phyloP scores from a whole-genome alignment of 306 rosid species.

The Fragaria vesca region DNA sequence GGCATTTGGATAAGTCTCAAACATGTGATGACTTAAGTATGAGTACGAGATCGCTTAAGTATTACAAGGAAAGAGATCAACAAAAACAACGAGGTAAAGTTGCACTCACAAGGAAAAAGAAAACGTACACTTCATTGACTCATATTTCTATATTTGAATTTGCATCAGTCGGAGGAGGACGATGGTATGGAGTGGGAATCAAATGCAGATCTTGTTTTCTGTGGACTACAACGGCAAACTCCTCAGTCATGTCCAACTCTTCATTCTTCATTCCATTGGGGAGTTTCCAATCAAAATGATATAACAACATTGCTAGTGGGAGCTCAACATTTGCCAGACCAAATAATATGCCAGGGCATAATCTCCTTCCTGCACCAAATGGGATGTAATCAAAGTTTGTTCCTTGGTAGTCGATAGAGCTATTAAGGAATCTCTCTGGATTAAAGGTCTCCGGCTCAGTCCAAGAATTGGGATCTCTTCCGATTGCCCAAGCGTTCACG shows the following conservation, averaged over 20 bases:
- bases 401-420: slow-evolving; percentile 2
- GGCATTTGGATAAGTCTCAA: not conserved
- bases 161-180: not conserved
- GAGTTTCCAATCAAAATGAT: slow-evolving; percentile 28
- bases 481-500: slow-evolving; percentile 20
- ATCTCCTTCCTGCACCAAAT: slow-evolving; percentile 23
- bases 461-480: slow-evolving; percentile 15
- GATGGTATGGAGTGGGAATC: slow-evolving; percentile 10
- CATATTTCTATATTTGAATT: not conserved
- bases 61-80: too few species aligned
- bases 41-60: not conserved
- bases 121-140: not conserved
- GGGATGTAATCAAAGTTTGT: slow-evolving; percentile 9
- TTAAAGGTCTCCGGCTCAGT: slow-evolving; percentile 10
- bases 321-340: slow-evolving; percentile 20
- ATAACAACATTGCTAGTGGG: slow-evolving; percentile 13
- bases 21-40: not conserved
- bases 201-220: not conserved
- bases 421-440: slow-evolving; percentile 21
- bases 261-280: slow-evolving; percentile 10
- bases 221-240: not conserved
- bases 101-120: not conserved
- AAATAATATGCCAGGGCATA: not conserved
- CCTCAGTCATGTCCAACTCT: slow-evolving; percentile 19
- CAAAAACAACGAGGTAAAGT: not conserved